These are phyloP conservation scores for Glebionis coronaria DNA, from an alignment of 129 eudicot species.

Conservation along the genomic window DNA sequence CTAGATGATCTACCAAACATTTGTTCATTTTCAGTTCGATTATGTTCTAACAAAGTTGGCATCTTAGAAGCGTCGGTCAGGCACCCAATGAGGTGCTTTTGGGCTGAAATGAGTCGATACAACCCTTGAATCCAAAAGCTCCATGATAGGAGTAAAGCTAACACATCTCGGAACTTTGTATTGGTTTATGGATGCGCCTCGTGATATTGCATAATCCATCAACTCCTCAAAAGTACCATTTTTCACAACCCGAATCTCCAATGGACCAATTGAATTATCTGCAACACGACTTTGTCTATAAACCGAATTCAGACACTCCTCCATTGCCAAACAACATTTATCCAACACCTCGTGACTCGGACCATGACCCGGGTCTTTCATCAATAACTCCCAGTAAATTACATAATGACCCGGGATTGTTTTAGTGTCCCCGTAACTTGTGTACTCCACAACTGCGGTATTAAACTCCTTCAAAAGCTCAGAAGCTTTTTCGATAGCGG, in stretches of 20 bases:
- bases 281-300: conserved; percentile 55
- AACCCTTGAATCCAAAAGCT: conserved; percentile 52
- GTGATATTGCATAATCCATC: conserved; percentile 58
- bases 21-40: neutral
- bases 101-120: conserved; percentile 45
- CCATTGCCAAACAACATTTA: conserved; percentile 45
- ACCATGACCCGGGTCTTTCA: conserved; percentile 34
- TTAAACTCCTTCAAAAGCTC: conserved; percentile 36
- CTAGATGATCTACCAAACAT: neutral
- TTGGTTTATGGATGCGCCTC: conserved; percentile 65
- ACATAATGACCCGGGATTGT: conserved; percentile 55
- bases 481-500: conserved; percentile 53
- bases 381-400: conserved; percentile 52
- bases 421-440: conserved; percentile 52
- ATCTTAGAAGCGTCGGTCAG: conserved; percentile 32
- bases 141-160: conserved; percentile 51
- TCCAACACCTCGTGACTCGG: conserved; percentile 33
- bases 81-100: conserved; percentile 32
- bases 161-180: conserved; percentile 63
- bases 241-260: conserved; percentile 54
- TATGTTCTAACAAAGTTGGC: neutral
- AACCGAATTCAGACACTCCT: conserved; percentile 47
- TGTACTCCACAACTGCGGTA: conserved; percentile 53
- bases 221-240: conserved; percentile 58
- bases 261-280: conserved; percentile 61